Evolutionary conservation across 768 basidiomycete species (phyloP), one percentile per base, ranked within the genome.

Genomic region (Naganishia vishniacii): DNA sequence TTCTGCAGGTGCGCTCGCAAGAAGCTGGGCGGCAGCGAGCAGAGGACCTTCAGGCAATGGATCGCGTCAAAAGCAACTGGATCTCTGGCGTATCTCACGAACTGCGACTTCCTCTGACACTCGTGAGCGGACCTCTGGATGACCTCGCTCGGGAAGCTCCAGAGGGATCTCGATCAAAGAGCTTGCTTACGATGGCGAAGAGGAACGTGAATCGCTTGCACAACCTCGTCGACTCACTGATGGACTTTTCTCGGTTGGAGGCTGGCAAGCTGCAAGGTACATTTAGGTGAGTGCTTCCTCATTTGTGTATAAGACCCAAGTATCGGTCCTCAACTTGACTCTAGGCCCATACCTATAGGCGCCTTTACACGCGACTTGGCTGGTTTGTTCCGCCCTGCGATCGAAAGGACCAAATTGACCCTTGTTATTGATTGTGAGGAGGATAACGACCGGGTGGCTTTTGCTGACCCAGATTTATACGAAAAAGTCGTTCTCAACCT

Each of bases 141-240:
- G 74, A 75, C 60, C 29, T 75, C 4, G 67, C 78, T 26, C 51
- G 75, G 3, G 76, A 77, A 48, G 78, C 78, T 2, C 48, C 65
- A 5, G 73, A 77, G 64, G 79, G 77, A 23, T 61, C 51, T 18
- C 63, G 63, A 4, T 20, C 48, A 37, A 61, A 97, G 69, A 92
- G 93, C 18, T 98, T 99, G 83, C 93, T 98, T 79, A 89, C 88
- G 8, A 84, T 98, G 67, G 91, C 94, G 29, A 86, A 92, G 91
- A 92, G 70, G 59, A 76, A 79, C 65, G 73, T 78, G 5, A 70
- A 71, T 26, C 65, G 79, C n/a, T 64, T 80, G 4, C 61, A 70
- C 7, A 72, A 79, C 13, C 68, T 80, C 13, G 77, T 80, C 31
- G 76, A 78, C 46, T 73, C 77, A 20, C 64, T 80, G 6, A 78